Evolutionary conservation across 108 stramenopile species (phyloP), one percentile per base, ranked within the genome.

Genomic region (Nannochloropsis oceanica): DNA sequence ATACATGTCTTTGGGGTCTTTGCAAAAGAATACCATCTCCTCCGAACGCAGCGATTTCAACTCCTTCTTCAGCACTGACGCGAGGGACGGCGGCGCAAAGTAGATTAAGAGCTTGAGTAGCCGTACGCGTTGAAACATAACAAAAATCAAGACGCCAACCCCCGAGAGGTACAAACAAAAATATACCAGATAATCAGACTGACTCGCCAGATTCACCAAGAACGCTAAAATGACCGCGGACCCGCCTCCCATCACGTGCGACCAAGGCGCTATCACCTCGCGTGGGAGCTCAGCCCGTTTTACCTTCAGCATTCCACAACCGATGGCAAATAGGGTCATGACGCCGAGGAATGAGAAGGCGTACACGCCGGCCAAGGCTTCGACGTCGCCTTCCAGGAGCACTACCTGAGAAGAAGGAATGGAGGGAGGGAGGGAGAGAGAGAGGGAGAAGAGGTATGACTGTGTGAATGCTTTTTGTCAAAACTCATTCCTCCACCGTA

Each of bases 271-370:
- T 11, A 44, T 59, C 43, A 89, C 84, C 14, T 87, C 84, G 24
- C 92, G 84, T 12, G 90, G 92, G 44, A 92, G 84, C 25, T 82
- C 44, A 10, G 92, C 90, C 10, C 92, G 84, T 80, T 92, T 92
- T 79, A 90, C 80, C 44, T 91, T 91, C 26, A 92, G 91, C 13
- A 92, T 25, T 46, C 89, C 85, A 42, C 86, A 89, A 3, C 92
- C 92, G 34, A 87, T 82, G 11, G 91, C 92, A 87, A 92, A 92
- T 43, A 91, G 90, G 12, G 84, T 84, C 92, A 92, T 92, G 12
- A 92, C 92, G 8, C 85, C 80, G 24, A 92, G 81, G 79, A 92
- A 92, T 46, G 91, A 88, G 43, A 86, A 87, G 46, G 84, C 86
- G 81, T 92, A 92, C 42, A 92, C 92, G 7, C 91, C 91, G 14